Conservation (phyloP, 306 rosid species). For the Cucumis sativus region DNA sequence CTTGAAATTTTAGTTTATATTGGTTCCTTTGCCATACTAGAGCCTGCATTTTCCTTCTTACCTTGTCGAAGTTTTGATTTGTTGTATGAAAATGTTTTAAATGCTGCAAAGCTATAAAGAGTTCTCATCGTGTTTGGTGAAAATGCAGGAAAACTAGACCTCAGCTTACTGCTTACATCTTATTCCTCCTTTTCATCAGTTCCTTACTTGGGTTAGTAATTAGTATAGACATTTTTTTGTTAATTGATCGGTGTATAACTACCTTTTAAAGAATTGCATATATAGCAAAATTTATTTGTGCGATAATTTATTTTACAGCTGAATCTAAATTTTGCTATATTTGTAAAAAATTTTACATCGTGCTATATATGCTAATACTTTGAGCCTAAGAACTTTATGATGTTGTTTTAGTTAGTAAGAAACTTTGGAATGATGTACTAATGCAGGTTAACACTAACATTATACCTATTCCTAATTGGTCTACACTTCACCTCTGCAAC, state of each 20-base stretch:
- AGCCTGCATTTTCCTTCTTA: neutral
- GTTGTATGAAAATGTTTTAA: neutral
- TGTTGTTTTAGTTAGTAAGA: neutral
- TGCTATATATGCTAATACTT: too few relatives aligned
- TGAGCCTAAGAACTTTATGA: neutral
- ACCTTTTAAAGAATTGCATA: too few relatives aligned
- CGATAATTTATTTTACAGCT: too few relatives aligned
- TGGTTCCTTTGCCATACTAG: neutral
- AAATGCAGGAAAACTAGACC: constrained; percentile 46
- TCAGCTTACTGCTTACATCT: constrained; percentile 21
- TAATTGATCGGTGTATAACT: neutral
- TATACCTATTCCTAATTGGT: constrained; percentile 59
- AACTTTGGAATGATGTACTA: neutral
- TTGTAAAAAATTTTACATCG: too few relatives aligned
- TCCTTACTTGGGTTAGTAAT: constrained; percentile 83
- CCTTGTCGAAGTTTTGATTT: neutral
- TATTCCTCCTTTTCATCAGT: constrained; percentile 52
- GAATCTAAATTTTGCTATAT: too few relatives aligned
- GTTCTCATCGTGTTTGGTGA: neutral
- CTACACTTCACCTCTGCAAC: constrained; percentile 69
- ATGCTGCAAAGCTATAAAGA: neutral
- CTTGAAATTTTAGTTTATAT: neutral
- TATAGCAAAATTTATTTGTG: too few relatives aligned
- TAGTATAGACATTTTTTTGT: constrained; percentile 3
- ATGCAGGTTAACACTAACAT: constrained; percentile 56